Base-by-base conservation (phyloP, 2,329 filamentous ascomycete genomes). In the Penicillium hesseltinei region DNA sequence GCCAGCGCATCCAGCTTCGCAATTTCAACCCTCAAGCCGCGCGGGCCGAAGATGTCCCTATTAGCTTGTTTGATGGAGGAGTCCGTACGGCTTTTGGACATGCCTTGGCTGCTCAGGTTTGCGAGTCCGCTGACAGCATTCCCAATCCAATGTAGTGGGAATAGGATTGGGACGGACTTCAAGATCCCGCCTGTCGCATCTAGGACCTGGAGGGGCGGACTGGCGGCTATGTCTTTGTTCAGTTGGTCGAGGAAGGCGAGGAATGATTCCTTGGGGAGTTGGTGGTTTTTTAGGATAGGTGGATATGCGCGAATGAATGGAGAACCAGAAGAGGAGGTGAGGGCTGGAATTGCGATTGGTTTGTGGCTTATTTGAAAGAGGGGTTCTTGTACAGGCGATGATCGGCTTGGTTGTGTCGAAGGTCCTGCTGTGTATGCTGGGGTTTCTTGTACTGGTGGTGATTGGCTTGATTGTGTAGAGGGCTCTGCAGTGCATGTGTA, bases 1-100 rank as follows among this genome's bases (percentile, higher is more conserved):
- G 67, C 69, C n/a, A 71, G 25, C 1, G 68, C 67, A 49, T 67
- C 64, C 17, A 69, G 40, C 42, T 66, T 67, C 3, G 62, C 69
- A 48, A 71, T 64, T 50, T 69, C 67, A n/a, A 62, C 62, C 25
- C 60, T 64, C 39, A 71, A 49, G 0, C 68, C 67, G 1, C 63
- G 56, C 4, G 68, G 63, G 0, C 48, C 57, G 27, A 71, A 71
- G 5, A 71, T 59, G 15, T 71, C 65, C 17, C 47, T 61, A 35
- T 70, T 70, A 1, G 66, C 66, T n/a, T 63, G 54, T 15, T 59
- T 53, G 33, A 71, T 47, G 5, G 59, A 51, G 0, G 54, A 56
- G 45, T 71, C 69, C 1, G 67, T 63, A 2, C 66, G 62, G 8
- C 65, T 60, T 43, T 69, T 69, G 4, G 65, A 65, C 13, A 67